Evolutionary conservation across 2,329 filamentous ascomycete species (phyloP).

Genomic region (Aspergillus vadensis): DNA sequence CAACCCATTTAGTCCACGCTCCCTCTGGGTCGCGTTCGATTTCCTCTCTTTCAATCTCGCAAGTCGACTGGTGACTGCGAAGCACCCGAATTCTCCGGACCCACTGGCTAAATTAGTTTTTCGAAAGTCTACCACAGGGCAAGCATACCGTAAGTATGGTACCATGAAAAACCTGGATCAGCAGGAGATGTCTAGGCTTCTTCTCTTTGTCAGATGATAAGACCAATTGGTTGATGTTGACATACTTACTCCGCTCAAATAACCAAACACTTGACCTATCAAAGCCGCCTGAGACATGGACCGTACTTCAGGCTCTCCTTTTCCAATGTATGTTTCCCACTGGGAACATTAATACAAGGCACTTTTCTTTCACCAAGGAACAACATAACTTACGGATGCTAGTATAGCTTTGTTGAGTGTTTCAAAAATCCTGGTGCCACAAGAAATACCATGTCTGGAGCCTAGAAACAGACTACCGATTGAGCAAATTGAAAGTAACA

Average conservation of each 20-base stretch:
- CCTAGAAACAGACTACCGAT: conserved; percentile 40
- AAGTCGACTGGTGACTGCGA: not conserved
- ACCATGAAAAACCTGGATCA: conserved; percentile 31
- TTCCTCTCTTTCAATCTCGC: not conserved
- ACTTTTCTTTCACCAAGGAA: not conserved
- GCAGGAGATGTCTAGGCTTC: conserved; percentile 28
- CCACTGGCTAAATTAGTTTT: conserved; percentile 2
- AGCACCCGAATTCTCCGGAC: conserved; percentile 12
- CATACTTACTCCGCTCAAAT: conserved; percentile 1
- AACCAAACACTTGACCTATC: conserved; percentile 11
- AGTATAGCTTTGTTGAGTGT: conserved; percentile 21
- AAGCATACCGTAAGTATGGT: conserved; percentile 25
- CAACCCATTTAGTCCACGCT: conserved; percentile 27
- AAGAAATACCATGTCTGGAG: conserved; percentile 28
- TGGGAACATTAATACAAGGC: not conserved
- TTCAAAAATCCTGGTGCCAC: conserved; percentile 32
- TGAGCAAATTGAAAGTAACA: conserved; percentile 41
- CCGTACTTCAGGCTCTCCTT: not conserved
- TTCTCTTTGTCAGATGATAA: not conserved
- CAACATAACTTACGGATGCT: not conserved
- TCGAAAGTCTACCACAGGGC: conserved; percentile 16
- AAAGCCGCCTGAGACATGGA: conserved; percentile 10
- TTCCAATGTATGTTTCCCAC: conserved; percentile 6
- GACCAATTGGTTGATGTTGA: too few species aligned
- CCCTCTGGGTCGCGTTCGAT: conserved; percentile 9